These are phyloP conservation scores for Stephania japonica DNA, from an alignment of 164 flowering plant species.

Conservation along the genomic window DNA sequence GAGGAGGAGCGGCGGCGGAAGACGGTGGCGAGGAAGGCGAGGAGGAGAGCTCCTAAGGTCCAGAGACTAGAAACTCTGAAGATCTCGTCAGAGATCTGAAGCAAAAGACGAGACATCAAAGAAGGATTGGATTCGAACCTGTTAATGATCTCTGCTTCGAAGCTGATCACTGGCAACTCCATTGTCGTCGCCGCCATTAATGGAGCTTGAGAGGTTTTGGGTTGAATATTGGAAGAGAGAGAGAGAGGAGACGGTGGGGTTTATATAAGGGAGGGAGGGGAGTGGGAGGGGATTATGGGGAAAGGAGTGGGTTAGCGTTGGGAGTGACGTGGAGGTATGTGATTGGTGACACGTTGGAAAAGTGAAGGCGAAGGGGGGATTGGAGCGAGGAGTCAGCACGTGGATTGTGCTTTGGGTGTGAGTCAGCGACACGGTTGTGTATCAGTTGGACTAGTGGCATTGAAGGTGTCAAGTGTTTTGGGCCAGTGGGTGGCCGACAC, in stretches of 20 bases:
- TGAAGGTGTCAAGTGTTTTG: constrained; percentile 1
- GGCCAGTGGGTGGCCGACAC: background rate
- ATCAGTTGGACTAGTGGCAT: background rate
- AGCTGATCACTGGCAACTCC: constrained; percentile 51
- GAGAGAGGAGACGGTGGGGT: background rate
- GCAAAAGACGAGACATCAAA: constrained; percentile 30
- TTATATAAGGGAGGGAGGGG: background rate
- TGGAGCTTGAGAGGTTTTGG: background rate
- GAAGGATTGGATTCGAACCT: constrained; percentile 35
- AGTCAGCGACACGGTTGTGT: background rate
- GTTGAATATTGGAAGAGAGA: background rate
- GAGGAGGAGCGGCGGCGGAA: constrained; percentile 19
- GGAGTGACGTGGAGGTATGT: constrained; percentile 5
- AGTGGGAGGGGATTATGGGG: background rate
- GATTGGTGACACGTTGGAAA: constrained; percentile 3
- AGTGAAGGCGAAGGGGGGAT: background rate
- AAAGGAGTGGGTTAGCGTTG: background rate
- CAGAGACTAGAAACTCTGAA: constrained; percentile 31
- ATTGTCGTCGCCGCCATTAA: constrained; percentile 26
- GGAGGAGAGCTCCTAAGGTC: constrained; percentile 47
- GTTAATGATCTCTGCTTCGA: constrained; percentile 37
- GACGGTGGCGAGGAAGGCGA: constrained; percentile 41
- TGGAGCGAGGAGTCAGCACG: constrained; percentile 10
- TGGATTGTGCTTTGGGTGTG: background rate
- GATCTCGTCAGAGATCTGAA: constrained; percentile 18